phyloP scores from a whole-genome alignment of 306 rosid genomes.

The Pyrus betulifolia region DNA sequence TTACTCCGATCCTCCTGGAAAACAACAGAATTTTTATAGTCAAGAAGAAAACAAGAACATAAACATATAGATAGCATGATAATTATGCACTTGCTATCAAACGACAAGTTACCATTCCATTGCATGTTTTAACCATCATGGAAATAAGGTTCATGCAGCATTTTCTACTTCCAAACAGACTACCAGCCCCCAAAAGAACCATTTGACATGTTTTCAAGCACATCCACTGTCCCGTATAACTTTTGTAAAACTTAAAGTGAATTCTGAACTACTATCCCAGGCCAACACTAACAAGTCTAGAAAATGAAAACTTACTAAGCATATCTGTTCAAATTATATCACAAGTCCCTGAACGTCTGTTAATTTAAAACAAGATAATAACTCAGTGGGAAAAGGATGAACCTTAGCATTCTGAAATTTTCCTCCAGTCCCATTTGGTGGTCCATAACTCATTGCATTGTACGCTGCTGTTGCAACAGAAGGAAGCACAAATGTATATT shows the following conservation, averaged over 20 bases:
- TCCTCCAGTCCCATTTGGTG: conserved; percentile 59
- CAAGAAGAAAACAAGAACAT: not conserved
- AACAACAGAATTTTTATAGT: conserved; percentile 13
- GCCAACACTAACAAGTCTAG: not conserved
- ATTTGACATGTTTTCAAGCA: not conserved
- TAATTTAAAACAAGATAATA: conserved; percentile 17
- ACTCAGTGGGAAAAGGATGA: conserved; percentile 18
- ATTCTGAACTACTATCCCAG: not conserved
- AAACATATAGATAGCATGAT: not conserved
- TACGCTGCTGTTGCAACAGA: conserved; percentile 70
- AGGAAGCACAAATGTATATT: conserved; percentile 58
- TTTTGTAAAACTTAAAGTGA: not conserved
- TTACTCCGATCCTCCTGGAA: conserved; percentile 82
- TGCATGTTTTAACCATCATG: not conserved
- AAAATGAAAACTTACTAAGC: not conserved
- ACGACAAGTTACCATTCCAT: not conserved
- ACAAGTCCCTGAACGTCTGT: not conserved
- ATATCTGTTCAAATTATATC: not conserved
- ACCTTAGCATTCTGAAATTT: conserved; percentile 84
- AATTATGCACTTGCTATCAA: not conserved
- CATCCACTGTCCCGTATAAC: not conserved
- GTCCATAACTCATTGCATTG: conserved; percentile 51
- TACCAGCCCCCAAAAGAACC: not conserved
- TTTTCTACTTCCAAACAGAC: not conserved
- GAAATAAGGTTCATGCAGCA: not conserved